Evolutionary conservation across 208 protist species (phyloP).

Genomic region (Endotrypanum monterogeii): DNA sequence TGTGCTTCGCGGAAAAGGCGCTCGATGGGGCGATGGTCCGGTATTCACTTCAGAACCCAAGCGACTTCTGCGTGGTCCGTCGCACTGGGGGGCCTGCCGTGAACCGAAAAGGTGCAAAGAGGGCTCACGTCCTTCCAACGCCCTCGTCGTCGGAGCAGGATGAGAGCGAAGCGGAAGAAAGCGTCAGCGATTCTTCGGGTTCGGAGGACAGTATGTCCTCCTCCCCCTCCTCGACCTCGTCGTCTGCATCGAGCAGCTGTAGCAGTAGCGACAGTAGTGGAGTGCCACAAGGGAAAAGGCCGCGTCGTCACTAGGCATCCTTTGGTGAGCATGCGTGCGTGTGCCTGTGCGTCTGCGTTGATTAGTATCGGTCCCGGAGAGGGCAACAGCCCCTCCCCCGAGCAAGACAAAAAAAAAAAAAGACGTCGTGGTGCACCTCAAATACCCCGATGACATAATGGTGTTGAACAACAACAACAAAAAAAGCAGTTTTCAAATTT

Average conservation of each 20-base stretch:
- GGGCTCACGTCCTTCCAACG: constrained; percentile 35
- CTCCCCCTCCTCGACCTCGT: constrained; percentile 13
- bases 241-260: constrained; percentile 15
- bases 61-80: constrained; percentile 40
- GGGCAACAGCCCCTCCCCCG: too few species aligned
- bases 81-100: constrained; percentile 37
- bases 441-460: too few species aligned
- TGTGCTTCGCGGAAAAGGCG: constrained; percentile 56
- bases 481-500: too few species aligned
- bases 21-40: constrained; percentile 57
- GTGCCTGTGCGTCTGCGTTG: too few species aligned
- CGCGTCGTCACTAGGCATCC: background rate
- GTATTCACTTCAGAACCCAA: constrained; percentile 42
- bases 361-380: too few species aligned
- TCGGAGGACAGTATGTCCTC: background rate
- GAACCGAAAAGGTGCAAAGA: constrained; percentile 27
- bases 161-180: constrained; percentile 22
- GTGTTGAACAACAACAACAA: too few species aligned
- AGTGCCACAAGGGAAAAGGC: constrained; percentile 6
- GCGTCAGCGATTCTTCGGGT: background rate
- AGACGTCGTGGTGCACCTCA: too few species aligned
- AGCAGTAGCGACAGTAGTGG: constrained; percentile 12
- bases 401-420: too few species aligned
- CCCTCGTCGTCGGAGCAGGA: constrained; percentile 25
- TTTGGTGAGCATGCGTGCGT: background rate